Conservation (phyloP, 306 rosid genomes). For the Senna siamea region DNA sequence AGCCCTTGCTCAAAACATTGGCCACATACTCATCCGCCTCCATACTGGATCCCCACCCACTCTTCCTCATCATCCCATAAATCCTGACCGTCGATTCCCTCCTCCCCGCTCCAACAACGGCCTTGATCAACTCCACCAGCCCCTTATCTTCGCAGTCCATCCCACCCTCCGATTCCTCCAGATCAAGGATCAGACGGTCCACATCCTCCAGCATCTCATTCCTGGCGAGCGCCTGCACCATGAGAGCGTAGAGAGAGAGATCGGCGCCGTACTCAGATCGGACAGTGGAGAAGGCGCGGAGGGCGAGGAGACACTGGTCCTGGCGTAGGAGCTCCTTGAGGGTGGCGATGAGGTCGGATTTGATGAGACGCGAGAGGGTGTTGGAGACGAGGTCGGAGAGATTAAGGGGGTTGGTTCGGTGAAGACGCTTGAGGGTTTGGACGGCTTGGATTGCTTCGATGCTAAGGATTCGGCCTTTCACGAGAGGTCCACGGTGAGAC, state of each 20-base stretch:
- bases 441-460: constrained; percentile 96
- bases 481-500: constrained; percentile 79
- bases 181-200: constrained; percentile 62
- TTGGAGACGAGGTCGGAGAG: constrained; percentile 42
- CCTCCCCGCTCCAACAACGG: constrained; percentile 60
- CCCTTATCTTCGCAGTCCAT: constrained; percentile 64
- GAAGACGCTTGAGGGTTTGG: constrained; percentile 80
- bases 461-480: constrained; percentile 83
- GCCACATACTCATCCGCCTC: constrained; percentile 66
- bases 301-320: constrained; percentile 68
- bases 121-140: constrained; percentile 60
- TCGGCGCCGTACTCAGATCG: constrained; percentile 76
- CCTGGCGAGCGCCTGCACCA: constrained; percentile 53
- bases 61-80: constrained; percentile 64
- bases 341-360: constrained; percentile 74
- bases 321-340: constrained; percentile 85
- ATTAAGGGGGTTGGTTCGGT: constrained; percentile 55
- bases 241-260: constrained; percentile 55
- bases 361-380: constrained; percentile 73
- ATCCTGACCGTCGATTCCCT: constrained; percentile 81
- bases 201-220: constrained; percentile 56
- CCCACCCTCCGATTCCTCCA: constrained; percentile 43
- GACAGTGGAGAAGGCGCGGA: constrained; percentile 63
- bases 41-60: constrained; percentile 59
- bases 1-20: constrained; percentile 66